Conservation (phyloP, 2,329 filamentous ascomycete species). For the Trichoderma endophyticum region DNA sequence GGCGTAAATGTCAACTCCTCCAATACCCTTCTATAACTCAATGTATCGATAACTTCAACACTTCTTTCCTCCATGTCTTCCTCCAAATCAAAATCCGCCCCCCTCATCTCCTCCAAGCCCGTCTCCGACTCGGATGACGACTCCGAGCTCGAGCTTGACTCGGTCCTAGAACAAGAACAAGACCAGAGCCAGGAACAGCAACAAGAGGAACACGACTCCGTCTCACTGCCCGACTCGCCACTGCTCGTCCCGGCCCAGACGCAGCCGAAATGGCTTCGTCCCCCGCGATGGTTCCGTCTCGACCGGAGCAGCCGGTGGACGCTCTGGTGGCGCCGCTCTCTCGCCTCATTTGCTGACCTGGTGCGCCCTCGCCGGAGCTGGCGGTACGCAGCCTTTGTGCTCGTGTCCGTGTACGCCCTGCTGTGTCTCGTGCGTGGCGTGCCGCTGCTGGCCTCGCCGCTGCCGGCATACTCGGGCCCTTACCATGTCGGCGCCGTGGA, state of each 20-base stretch:
- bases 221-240: conserved; percentile 15
- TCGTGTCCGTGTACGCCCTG: conserved; percentile 35
- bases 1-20: not conserved
- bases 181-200: not conserved
- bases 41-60: not conserved
- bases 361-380: conserved; percentile 34
- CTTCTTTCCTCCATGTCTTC: not conserved
- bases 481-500: conserved; percentile 47
- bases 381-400: conserved; percentile 33
- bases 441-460: conserved; percentile 43
- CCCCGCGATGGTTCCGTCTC: conserved; percentile 8
- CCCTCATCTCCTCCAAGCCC: not conserved
- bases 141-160: conserved; percentile 9
- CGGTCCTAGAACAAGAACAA: not conserved
- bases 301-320: conserved; percentile 3
- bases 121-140: not conserved
- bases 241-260: conserved; percentile 9
- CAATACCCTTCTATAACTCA: not conserved
- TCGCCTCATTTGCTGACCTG: not conserved
- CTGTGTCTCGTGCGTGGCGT: conserved; percentile 39
- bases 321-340: conserved; percentile 11
- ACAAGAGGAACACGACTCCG: not conserved
- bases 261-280: conserved; percentile 17
- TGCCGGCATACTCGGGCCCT: conserved; percentile 44
- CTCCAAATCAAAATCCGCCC: not conserved